Conservation (phyloP, 208 protist species). For the Trypanosoma platydactyli region DNA sequence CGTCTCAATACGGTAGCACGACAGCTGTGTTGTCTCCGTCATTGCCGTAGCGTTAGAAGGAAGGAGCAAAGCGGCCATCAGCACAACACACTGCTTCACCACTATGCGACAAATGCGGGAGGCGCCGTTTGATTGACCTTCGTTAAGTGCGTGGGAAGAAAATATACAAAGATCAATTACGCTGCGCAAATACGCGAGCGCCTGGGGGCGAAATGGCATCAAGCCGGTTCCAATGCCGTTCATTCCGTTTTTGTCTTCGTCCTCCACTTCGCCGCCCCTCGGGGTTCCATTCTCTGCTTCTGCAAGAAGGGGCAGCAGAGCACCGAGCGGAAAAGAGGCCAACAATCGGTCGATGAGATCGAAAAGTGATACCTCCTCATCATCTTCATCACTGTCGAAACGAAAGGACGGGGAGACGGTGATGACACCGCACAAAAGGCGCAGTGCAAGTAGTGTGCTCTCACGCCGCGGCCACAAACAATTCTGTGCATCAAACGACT, state of each 20-base stretch:
- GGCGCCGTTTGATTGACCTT: conserved; percentile 48
- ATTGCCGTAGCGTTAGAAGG: conserved; percentile 4
- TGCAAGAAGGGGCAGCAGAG: conserved; percentile 44
- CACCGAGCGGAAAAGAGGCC: conserved; percentile 48
- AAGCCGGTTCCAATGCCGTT: conserved; percentile 28
- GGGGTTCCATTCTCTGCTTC: conserved; percentile 26
- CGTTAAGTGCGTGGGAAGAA: conserved; percentile 56
- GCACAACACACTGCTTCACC: conserved; percentile 62
- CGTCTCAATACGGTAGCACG: conserved; percentile 44
- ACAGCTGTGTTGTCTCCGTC: conserved; percentile 16
- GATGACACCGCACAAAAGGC: conserved; percentile 49
- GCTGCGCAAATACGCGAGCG: conserved; percentile 44
- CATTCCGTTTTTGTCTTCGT: conserved; percentile 21
- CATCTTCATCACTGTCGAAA: conserved; percentile 48
- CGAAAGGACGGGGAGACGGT: conserved; percentile 43
- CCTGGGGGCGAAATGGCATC: conserved; percentile 32
- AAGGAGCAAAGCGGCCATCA: conserved; percentile 77
- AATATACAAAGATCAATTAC: conserved; percentile 60
- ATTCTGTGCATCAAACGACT: neutral
- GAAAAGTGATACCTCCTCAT: conserved; percentile 55
- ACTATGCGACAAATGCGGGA: conserved; percentile 39
- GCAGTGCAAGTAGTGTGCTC: conserved; percentile 35
- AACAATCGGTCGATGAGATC: conserved; percentile 46
- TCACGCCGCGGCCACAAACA: conserved; percentile 25
- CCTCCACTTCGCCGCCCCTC: conserved; percentile 21